Percentiles rank a stretch among this genome's conserved stretches.
phyloP scores from a whole-genome alignment of 2,329 filamentous ascomycete genomes.

The Aspergillus fumigatiaffinis region DNA sequence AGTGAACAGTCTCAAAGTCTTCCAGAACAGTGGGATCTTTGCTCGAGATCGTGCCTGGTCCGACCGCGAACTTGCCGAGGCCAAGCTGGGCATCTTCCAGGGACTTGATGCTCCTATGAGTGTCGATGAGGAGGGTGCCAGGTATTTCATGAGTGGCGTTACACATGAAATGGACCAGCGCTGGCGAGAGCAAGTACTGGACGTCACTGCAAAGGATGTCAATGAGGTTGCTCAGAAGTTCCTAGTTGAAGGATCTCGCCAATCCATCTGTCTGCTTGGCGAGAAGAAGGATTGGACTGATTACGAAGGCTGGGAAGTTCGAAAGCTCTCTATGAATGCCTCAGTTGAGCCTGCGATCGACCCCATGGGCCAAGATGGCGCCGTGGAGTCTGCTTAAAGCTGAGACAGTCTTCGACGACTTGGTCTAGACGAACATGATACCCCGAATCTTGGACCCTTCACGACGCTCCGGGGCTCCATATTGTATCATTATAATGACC shows the following conservation, averaged over 20 bases:
- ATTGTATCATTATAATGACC: conserved; percentile 1
- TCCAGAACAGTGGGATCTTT: conserved; percentile 77
- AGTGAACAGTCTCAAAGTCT: conserved; percentile 78
- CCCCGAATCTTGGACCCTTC: not conserved
- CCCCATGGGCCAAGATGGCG: conserved; percentile 8
- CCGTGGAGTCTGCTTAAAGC: conserved; percentile 22
- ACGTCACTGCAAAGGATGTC: conserved; percentile 78
- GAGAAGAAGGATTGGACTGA: conserved; percentile 74
- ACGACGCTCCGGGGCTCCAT: not conserved
- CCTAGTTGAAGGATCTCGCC: conserved; percentile 62
- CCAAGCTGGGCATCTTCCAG: conserved; percentile 94
- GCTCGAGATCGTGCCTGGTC: conserved; percentile 78
- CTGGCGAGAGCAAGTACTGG: conserved; percentile 77
- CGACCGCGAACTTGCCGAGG: conserved; percentile 84
- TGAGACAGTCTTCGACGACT: not conserved
- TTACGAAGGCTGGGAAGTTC: conserved; percentile 67
- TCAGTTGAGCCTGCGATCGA: conserved; percentile 40
- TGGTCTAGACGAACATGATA: not conserved
- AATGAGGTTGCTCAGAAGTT: conserved; percentile 77
- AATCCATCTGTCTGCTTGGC: conserved; percentile 71
- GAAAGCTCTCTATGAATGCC: conserved; percentile 63
- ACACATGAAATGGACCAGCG: conserved; percentile 85
- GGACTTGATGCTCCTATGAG: conserved; percentile 81
- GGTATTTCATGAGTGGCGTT: conserved; percentile 77
- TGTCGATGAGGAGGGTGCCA: conserved; percentile 84